A percentile compares a stretch with the other conserved stretches of the same genome.
Evolutionary conservation across 1,284 basidiomycete genomes (phyloP).

Genomic region (Pseudozyma tsukubaensis): DNA sequence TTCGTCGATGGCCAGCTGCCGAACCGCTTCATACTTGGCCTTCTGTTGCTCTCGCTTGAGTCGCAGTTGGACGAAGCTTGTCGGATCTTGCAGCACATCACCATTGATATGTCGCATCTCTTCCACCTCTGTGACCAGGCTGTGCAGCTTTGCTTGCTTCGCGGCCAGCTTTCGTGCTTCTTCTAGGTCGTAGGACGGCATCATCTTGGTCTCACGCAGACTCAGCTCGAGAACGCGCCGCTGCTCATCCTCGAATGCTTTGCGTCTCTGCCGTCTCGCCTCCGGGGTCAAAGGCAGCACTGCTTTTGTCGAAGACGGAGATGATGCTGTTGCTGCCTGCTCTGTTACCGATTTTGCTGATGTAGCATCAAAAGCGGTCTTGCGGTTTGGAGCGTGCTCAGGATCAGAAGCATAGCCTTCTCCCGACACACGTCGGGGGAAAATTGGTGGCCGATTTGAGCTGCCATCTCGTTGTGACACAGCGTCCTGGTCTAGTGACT

Average conservation of each 20-base stretch:
- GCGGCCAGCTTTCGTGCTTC: constrained; percentile 19
- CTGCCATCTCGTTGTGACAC: neutral
- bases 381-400: constrained; percentile 22
- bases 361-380: neutral
- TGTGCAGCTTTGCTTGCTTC: constrained; percentile 25
- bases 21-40: constrained; percentile 13
- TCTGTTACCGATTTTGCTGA: neutral
- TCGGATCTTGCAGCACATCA: constrained; percentile 12
- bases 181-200: constrained; percentile 46
- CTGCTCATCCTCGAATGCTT: constrained; percentile 41
- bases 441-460: constrained; percentile 10
- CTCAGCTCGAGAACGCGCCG: constrained; percentile 40
- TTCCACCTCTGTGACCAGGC: constrained; percentile 12
- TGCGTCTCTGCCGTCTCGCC: constrained; percentile 25
- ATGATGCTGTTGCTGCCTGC: neutral
- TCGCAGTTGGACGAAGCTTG: constrained; percentile 27
- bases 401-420: constrained; percentile 48
- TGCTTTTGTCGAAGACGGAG: neutral
- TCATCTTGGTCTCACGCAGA: constrained; percentile 53
- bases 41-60: constrained; percentile 29
- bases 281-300: constrained; percentile 7
- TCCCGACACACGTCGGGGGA: constrained; percentile 18
- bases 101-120: constrained; percentile 7
- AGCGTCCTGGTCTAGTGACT: too few relatives aligned
- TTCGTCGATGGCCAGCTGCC: constrained; percentile 26